Evolutionary conservation across 1,284 basidiomycete species (phyloP), one percentile per base, ranked within the genome.

Genomic region (Puccinia polysora): DNA sequence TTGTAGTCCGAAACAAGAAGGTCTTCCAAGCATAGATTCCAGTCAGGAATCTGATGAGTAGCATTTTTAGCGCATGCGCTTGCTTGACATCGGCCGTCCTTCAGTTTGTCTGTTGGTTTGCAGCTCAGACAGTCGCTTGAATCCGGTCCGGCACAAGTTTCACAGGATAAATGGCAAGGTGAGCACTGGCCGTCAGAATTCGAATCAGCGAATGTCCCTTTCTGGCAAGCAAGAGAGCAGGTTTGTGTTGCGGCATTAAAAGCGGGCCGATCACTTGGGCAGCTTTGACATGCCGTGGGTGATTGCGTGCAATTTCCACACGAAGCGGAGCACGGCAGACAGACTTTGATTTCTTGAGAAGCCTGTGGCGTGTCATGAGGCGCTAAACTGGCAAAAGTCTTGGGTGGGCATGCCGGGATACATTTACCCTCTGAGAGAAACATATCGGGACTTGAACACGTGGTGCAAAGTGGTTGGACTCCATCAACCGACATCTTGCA

Each of bases 61-160:
- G 4, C 30, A 18, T 43, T 67, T 28, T 25, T 45, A 14, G 64
- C 50, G 25, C 64, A 67, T 10, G 23, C 20, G 50, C 36, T 56
- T 40, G 40, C 38, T 15, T 15, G 34, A 43, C 64, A 67, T 38
- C 43, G 53, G 2, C 64, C 64, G n/a, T 45, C 50, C 20, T 45
- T 49, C 18, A 67, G 52, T 18, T 30, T 34, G 25, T 53, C 34
- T 30, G 50, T 52, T 23, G 14, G 28, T 20, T 40, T 43, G 53
- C 64, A 67, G 64, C 64, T 67, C 3, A 67, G 52, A 56, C 64
- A 67, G 12, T 67, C 38, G 18, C 38, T 36, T 18, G 64, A 36
- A 40, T 52, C 64, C 34, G 28, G 15, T n/a, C 64, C 64, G 18
- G 40, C 43, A 34, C 64, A 67, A 15, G 50, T 56, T 47, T 40